A percentile compares a stretch with the other conserved stretches of the same genome.
These are phyloP conservation scores for Fonsecaea erecta DNA, from an alignment of 2,329 filamentous ascomycete species.

Conservation along the genomic window DNA sequence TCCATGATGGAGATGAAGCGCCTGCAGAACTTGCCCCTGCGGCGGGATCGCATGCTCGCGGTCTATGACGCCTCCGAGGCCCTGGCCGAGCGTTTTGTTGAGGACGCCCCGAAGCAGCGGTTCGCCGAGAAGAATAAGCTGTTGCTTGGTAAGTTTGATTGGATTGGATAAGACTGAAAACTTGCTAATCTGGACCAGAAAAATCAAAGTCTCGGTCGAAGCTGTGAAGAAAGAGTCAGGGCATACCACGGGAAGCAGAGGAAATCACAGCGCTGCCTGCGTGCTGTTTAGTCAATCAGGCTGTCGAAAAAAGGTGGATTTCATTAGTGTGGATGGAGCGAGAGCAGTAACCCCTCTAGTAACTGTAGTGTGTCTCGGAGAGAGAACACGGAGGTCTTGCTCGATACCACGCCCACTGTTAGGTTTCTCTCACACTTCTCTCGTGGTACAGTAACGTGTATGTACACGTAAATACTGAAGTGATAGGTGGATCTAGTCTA, in stretches of 20 bases:
- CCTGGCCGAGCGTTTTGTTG: conserved; percentile 55
- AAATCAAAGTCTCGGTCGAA: conserved; percentile 9
- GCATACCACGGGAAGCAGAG: neutral
- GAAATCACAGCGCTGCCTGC: neutral
- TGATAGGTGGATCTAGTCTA: no score
- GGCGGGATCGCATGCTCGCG: conserved; percentile 52
- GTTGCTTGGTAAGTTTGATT: conserved; percentile 27
- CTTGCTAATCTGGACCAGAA: neutral
- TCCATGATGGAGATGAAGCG: conserved; percentile 60
- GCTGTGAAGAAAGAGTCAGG: neutral
- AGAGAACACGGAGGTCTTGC: neutral
- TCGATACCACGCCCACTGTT: neutral
- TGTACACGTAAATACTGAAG: no score
- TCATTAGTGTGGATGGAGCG: neutral
- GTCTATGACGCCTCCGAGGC: conserved; percentile 56
- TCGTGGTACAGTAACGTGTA: no score
- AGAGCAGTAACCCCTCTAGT: neutral
- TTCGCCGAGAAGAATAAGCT: conserved; percentile 47
- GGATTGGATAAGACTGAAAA: neutral
- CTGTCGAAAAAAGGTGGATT: neutral
- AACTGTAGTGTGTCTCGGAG: neutral
- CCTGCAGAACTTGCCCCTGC: conserved; percentile 53
- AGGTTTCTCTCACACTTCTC: neutral
- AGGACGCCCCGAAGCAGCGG: conserved; percentile 51
- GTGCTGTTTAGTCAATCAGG: neutral